These are phyloP conservation scores for Venturia effusa DNA, from an alignment of 2,329 filamentous ascomycete species.

Conservation along the genomic window DNA sequence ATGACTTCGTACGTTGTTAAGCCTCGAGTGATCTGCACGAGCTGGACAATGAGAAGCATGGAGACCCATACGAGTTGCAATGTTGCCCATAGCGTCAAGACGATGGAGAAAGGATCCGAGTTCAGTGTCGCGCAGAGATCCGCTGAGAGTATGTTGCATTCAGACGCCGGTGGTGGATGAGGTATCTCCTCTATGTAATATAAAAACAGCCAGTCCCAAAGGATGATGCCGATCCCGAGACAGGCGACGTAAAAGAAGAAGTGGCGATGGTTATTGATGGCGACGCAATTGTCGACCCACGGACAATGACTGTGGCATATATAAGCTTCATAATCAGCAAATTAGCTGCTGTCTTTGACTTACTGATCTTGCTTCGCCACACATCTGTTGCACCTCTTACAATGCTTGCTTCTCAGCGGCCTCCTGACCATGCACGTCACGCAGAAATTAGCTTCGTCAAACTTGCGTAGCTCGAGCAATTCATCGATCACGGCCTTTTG, in stretches of 20 bases:
- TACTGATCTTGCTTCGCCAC: slow-evolving; percentile 96
- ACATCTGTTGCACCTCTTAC: slow-evolving; percentile 79
- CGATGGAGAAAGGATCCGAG: slow-evolving; percentile 72
- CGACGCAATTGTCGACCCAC: slow-evolving; percentile 95
- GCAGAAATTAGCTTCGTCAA: slow-evolving; percentile 91
- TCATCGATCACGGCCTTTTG: slow-evolving; percentile 86
- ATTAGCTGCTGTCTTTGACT: slow-evolving; percentile 28
- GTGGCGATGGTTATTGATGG: slow-evolving; percentile 89
- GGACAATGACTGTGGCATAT: slow-evolving; percentile 67
- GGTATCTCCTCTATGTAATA: slow-evolving; percentile 56
- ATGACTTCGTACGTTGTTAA: slow-evolving; percentile 97
- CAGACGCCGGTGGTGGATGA: slow-evolving; percentile 30
- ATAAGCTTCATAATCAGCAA: not conserved
- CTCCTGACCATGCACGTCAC: slow-evolving; percentile 89
- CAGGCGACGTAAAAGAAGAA: slow-evolving; percentile 84
- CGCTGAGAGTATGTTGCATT: slow-evolving; percentile 68
- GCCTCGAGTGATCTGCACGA: slow-evolving; percentile 82
- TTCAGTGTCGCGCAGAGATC: slow-evolving; percentile 65
- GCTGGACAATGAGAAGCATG: slow-evolving; percentile 93
- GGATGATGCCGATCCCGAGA: slow-evolving; percentile 63
- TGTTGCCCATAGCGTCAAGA: slow-evolving; percentile 67
- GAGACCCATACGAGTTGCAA: slow-evolving; percentile 89
- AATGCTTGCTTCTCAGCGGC: slow-evolving; percentile 91
- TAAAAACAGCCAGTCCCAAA: slow-evolving; percentile 62
- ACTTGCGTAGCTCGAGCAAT: slow-evolving; percentile 73